These are phyloP conservation scores for Herpetospermum pedunculosum DNA, from an alignment of 306 rosid genomes.

Conservation along the genomic window DNA sequence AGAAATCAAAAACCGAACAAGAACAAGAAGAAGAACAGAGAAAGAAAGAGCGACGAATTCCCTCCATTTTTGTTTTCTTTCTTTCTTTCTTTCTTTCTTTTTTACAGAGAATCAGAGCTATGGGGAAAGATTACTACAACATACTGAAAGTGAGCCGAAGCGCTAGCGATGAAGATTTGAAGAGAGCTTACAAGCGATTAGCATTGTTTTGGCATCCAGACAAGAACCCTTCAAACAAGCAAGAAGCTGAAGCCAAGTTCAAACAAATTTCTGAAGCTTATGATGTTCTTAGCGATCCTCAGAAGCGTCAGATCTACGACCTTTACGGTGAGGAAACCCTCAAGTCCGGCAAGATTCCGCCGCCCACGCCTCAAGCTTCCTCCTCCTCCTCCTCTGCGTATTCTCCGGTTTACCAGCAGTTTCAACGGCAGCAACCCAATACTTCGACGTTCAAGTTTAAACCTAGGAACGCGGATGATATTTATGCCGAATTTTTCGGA, in stretches of 20 bases:
- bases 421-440: conserved; percentile 24
- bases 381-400: conserved; percentile 21
- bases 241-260: conserved; percentile 76
- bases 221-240: conserved; percentile 53
- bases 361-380: conserved; percentile 30
- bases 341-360: conserved; percentile 71
- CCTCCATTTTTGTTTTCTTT: too few species aligned
- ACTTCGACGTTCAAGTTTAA: conserved; percentile 40
- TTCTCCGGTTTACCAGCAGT: conserved; percentile 18
- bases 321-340: conserved; percentile 79
- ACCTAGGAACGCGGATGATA: conserved; percentile 64
- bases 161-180: conserved; percentile 82
- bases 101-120: conserved; percentile 9
- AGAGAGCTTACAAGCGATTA: conserved; percentile 60
- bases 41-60: not conserved
- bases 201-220: conserved; percentile 95
- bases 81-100: not conserved
- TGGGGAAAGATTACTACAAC: conserved; percentile 91
- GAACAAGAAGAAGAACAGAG: conserved; percentile 16
- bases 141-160: conserved; percentile 73
- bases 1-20: not conserved
- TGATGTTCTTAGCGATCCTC: conserved; percentile 72
- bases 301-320: conserved; percentile 96
- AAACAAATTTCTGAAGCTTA: conserved; percentile 82
- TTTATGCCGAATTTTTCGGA: conserved; percentile 72